Base-by-base conservation (phyloP, 495 filamentous ascomycete species). In the Hyaloscypha variabilis region DNA sequence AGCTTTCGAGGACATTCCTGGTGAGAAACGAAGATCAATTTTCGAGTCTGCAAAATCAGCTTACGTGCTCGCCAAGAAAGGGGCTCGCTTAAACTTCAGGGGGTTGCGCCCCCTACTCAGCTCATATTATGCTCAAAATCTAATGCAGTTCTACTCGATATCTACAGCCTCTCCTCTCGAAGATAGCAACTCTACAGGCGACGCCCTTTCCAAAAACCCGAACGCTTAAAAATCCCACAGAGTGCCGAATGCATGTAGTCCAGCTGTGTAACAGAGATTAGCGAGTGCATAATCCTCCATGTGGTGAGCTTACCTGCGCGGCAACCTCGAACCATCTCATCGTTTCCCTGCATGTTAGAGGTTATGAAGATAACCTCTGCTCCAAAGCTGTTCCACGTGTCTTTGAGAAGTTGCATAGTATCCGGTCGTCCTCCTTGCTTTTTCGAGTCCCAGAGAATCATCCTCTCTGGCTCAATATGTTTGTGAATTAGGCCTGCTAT, bases 361-460 rank as follows among this genome's bases (percentile, higher is more conserved):
- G 78, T 79, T 63, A 81, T 81, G 72, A 81, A 81, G 66, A 81
- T 79, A 56, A 81, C 78, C 69, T 81, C 78, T 25, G 78, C 78
- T 57, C 74, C 76, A 65, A 77, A 81, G 63, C 73, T 77, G 53
- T 64, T 65, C 76, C 76, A 81, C 30, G 75, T 76, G 49, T 77
- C 76, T 68, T 75, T 77, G 60, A 81, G 73, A 14, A 81, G 73
- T 65, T 75, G 61, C 59, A 81, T 66, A 8, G 73, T 75, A 70
- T 81, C 74, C 24, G 78, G 78, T 36, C 78, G 71, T 17, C 78
- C 77, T 46, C 78, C 78, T 57, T 73, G 69, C 69, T 81, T 76
- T 71, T 81, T 81, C 17, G 78, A 76, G 69, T 81, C 78, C 78
- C 78, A 81, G 19, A 81, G 73, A 25, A 81, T 81, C 76, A 78